Evolutionary conservation across 106 monocot species (phyloP).

Genomic region (Dendrobium nobile): DNA sequence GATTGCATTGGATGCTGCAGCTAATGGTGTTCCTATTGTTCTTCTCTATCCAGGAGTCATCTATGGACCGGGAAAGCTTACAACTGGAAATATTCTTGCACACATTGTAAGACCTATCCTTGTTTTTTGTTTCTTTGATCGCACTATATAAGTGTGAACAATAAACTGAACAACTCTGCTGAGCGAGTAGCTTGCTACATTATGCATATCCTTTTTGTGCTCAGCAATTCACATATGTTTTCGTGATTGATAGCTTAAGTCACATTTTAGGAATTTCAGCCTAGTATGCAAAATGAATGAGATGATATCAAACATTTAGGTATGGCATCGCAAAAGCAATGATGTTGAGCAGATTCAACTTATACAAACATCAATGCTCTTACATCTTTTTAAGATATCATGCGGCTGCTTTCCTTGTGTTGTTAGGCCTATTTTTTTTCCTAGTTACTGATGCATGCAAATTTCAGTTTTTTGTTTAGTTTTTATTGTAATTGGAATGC

Average conservation of each 20-base stretch:
- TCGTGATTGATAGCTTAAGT: background rate
- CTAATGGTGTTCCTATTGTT: conserved; percentile 72
- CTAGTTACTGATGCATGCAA: too few relatives aligned
- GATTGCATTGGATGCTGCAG: conserved; percentile 74
- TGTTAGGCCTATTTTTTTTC: too few relatives aligned
- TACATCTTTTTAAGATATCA: too few relatives aligned
- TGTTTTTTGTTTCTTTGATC: background rate
- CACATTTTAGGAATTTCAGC: background rate
- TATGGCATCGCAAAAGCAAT: background rate
- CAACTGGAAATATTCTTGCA: conserved; percentile 78
- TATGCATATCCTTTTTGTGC: background rate
- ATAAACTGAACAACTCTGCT: background rate
- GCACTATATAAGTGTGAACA: background rate
- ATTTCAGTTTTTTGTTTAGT: too few relatives aligned
- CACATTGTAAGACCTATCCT: conserved; percentile 47
- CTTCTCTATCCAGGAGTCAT: conserved; percentile 94
- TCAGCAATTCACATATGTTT: background rate
- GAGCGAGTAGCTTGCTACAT: background rate
- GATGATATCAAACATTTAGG: background rate
- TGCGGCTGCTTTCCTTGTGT: too few relatives aligned
- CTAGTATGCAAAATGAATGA: background rate
- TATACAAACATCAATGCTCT: too few relatives aligned
- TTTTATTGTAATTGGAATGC: too few relatives aligned
- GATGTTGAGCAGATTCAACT: too few relatives aligned
- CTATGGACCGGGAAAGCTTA: conserved; percentile 85